Evolutionary conservation across 2,329 filamentous ascomycete species (phyloP), one percentile per base, ranked within the genome.

Genomic region (Colletotrichum sp.): DNA sequence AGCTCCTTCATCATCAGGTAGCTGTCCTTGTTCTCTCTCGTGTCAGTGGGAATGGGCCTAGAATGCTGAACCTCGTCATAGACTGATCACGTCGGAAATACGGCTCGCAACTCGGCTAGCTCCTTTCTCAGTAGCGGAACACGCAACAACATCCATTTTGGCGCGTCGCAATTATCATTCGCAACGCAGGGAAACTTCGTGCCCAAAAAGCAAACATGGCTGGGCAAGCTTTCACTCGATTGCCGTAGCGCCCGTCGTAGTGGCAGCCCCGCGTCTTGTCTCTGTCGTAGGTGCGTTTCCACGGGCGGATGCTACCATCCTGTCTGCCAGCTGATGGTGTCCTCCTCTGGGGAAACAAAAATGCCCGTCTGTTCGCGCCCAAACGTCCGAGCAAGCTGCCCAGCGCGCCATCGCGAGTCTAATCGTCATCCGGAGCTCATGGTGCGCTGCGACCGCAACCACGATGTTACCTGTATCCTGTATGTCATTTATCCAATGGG

Each of bases 341-440:
- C 58, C 43, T 28, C 57, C 63, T 28, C 52, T 65, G 43, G 43
- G 43, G n/a, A 52, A 52, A 52, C 43, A 3, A 52, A 34, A 8
- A 21, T 26, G 28, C 58, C 18, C 64, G 74, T 52, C 58, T 65
- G 57, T 60, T 58, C 67, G 32, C 67, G 30, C 26, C 32, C 48
- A 32, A 52, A 60, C 55, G 55, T 57, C 52, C 38, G 58, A 61
- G 58, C 48, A 16, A 38, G 21, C 21, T 32, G 21, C 67, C 58
- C 32, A 28, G n/a, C 36, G 36, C 48, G 43, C 57, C 48, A 61
- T 48, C 63, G 43, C 43, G 58, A 76, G 71, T 76, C 64, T 76
- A 76, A 69, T 52, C 70, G 74, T 76, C 74, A 76, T 76, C 64
- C 32, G 48, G 70, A 68, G 28, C 64, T 65, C 70, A 57, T 58